These are phyloP conservation scores for Pestalotiopsis sp. DNA, from an alignment of 2,329 filamentous ascomycete genomes.

Conservation along the genomic window DNA sequence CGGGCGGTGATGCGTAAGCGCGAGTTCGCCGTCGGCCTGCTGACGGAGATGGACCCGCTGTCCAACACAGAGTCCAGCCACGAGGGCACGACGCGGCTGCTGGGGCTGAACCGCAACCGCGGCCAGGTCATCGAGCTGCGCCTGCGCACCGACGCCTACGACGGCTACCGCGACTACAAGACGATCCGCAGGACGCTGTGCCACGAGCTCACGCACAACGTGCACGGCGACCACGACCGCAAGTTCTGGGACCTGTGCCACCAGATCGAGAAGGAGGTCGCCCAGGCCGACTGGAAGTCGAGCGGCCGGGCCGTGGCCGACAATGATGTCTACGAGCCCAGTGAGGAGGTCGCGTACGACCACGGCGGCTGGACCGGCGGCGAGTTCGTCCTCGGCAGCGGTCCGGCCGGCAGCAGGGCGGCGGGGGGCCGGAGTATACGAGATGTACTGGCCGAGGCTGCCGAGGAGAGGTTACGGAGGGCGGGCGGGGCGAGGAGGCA, in stretches of 20 bases:
- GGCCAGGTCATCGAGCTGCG: constrained; percentile 91
- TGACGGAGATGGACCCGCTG: constrained; percentile 95
- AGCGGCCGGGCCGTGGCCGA: constrained; percentile 69
- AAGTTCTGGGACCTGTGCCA: constrained; percentile 89
- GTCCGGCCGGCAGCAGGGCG: constrained; percentile 22
- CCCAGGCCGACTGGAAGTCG: constrained; percentile 74
- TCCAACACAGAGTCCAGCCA: constrained; percentile 73
- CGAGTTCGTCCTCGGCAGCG: constrained; percentile 71
- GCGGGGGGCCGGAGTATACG: constrained; percentile 58
- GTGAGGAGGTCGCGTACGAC: constrained; percentile 61
- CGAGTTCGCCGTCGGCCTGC: constrained; percentile 78
- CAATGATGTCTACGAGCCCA: constrained; percentile 60
- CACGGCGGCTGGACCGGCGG: constrained; percentile 79
- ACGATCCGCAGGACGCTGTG: constrained; percentile 90
- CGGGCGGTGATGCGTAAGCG: constrained; percentile 81
- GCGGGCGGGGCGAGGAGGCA: constrained; percentile 26
- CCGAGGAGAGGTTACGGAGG: constrained; percentile 66
- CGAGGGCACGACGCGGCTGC: constrained; percentile 71
- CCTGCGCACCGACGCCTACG: constrained; percentile 88
- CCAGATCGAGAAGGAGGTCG: constrained; percentile 86
- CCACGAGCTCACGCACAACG: constrained; percentile 93
- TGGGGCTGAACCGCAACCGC: constrained; percentile 84
- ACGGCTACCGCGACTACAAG: constrained; percentile 91
- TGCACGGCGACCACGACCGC: constrained; percentile 80
- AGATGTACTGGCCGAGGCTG: constrained; percentile 74